Evolutionary conservation across 257 asterid species (phyloP), one percentile per base, ranked within the genome.

Genomic region (Lavandula angustifolia): DNA sequence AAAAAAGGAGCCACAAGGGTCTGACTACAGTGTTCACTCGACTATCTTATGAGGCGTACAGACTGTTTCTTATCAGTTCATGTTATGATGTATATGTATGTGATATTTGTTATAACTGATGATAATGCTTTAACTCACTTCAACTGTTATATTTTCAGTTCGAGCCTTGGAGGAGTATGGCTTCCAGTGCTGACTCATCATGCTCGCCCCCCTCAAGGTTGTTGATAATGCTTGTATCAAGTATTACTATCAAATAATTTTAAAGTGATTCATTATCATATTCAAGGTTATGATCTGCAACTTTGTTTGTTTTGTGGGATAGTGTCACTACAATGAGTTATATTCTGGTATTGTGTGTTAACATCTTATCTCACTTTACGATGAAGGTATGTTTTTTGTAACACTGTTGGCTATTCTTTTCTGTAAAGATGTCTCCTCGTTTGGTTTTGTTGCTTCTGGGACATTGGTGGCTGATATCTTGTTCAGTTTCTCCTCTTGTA

Each of bases 151-250:
- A 18, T 27, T 41, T 41, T 27, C 22, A 59, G 65, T 18, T 42
- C 27, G 53, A n/a, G n/a, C n/a, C n/a, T n/a, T n/a, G n/a, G n/a
- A 12, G 65, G 53, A 60, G 41, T 7, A 60, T 60, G 65, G 65
- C 65, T 60, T 22, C 37, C 6, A 14, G 27, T 43, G 52, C 33
- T 2, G 53, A 42, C 4, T 41, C 65, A 6, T 22, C 38, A 6
- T 16, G 12, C 52, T 40, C 65, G 12, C 38, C 11, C 49, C 38
- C 9, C n/a, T 18, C 47, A 59, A 59, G 65, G 65, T 59, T 18
- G 65, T 41, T 18, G 38, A 22, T 59, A 41, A 16, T 59, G 4
- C 18, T 59, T 40, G 38, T 18, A 10, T 59, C 34, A 9, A 37
- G 22, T 4, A 35, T 59, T 22, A 40, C 35, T 34, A 8, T 40